phyloP scores from a whole-genome alignment of 495 filamentous ascomycete genomes.

The Neurospora terricola region DNA sequence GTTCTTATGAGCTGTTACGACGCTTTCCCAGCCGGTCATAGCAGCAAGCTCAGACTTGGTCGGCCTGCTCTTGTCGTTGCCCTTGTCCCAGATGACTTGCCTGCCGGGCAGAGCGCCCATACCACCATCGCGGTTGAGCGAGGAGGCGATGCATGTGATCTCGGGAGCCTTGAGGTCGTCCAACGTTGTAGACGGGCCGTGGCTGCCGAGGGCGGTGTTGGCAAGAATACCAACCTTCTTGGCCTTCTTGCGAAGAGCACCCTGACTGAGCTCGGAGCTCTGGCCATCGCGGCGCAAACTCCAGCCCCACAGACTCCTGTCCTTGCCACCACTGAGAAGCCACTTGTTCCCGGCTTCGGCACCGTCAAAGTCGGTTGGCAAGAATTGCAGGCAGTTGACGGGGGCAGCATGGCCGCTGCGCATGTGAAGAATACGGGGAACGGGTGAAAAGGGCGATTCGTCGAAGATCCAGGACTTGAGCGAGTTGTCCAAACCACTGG shows the following conservation, averaged over 20 bases:
- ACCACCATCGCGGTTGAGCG: slow-evolving; percentile 84
- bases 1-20: slow-evolving; percentile 85
- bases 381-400: slow-evolving; percentile 67
- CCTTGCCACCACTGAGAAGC: slow-evolving; percentile 79
- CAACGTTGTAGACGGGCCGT: slow-evolving; percentile 45
- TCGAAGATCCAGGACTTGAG: slow-evolving; percentile 94
- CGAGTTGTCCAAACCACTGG: slow-evolving; percentile 85
- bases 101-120: slow-evolving; percentile 68
- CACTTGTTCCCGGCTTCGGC: slow-evolving; percentile 87
- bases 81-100: slow-evolving; percentile 67
- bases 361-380: slow-evolving; percentile 78
- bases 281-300: slow-evolving; percentile 91
- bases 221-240: slow-evolving; percentile 68
- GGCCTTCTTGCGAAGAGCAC: slow-evolving; percentile 68
- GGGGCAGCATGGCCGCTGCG: slow-evolving; percentile 82
- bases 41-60: slow-evolving; percentile 49
- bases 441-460: slow-evolving; percentile 70
- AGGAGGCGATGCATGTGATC: slow-evolving; percentile 82
- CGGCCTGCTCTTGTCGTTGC: slow-evolving; percentile 45
- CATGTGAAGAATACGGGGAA: slow-evolving; percentile 73
- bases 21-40: slow-evolving; percentile 88
- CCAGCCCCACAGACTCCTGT: slow-evolving; percentile 89
- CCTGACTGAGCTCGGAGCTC: slow-evolving; percentile 87
- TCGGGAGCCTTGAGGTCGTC: slow-evolving; percentile 81
- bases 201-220: slow-evolving; percentile 24